Evolutionary conservation across 2,329 filamentous ascomycete species (phyloP).

Genomic region (Sphaerostilbella broomeana): DNA sequence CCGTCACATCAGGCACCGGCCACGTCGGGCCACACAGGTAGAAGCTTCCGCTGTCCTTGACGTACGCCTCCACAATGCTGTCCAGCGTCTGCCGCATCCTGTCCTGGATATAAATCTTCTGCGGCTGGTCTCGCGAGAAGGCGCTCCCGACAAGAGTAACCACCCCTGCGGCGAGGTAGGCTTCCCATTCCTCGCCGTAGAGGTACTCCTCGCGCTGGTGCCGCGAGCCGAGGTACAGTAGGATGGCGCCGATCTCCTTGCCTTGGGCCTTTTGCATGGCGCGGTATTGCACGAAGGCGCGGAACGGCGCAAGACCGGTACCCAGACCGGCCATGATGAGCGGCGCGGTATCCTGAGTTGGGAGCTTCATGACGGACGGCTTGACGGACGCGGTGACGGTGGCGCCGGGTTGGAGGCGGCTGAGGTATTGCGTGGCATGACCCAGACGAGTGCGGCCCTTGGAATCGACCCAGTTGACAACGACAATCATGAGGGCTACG

Average conservation of each 20-base stretch:
- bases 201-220: slow-evolving; percentile 98
- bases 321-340: slow-evolving; percentile 99
- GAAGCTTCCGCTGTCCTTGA: slow-evolving; percentile 82
- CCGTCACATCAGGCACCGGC: slow-evolving; percentile 95
- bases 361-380: slow-evolving; percentile 99
- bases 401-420: slow-evolving; percentile 65
- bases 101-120: slow-evolving; percentile 99
- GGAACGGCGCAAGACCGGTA: slow-evolving; percentile 97
- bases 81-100: slow-evolving; percentile 83
- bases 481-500: slow-evolving; percentile 95
- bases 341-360: slow-evolving; percentile 75
- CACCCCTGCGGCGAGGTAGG: slow-evolving; percentile 89
- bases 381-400: slow-evolving; percentile 90
- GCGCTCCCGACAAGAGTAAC: slow-evolving; percentile 90
- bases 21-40: slow-evolving; percentile 97
- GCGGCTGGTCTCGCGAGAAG: slow-evolving; percentile 91
- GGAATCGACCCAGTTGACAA: slow-evolving; percentile 90
- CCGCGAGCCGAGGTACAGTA: slow-evolving; percentile 93
- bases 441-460: slow-evolving; percentile 84
- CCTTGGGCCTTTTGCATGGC: slow-evolving; percentile 97
- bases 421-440: slow-evolving; percentile 87
- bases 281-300: slow-evolving; percentile 95
- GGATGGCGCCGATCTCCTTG: slow-evolving; percentile 85
- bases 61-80: slow-evolving; percentile 80
- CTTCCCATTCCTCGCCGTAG: slow-evolving; percentile 98